phyloP scores from a whole-genome alignment of 1,139 yeast genomes.

The Candida sanyaensis region DNA sequence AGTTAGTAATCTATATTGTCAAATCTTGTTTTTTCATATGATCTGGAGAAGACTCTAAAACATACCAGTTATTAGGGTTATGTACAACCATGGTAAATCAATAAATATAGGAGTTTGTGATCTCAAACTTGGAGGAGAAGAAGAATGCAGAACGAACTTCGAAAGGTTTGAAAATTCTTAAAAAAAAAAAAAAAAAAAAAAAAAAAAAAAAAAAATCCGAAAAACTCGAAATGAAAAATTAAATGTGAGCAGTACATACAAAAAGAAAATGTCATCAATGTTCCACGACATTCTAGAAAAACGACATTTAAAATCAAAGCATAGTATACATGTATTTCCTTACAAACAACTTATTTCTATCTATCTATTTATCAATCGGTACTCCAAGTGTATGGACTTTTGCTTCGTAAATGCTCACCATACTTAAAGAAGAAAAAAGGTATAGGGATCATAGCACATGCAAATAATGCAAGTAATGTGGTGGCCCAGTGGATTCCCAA shows the following conservation, averaged over 20 bases:
- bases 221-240: slow-evolving; percentile 1
- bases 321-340: not conserved
- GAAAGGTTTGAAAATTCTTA: not conserved
- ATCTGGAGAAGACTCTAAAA: slow-evolving; percentile 12
- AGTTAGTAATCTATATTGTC: slow-evolving; percentile 19
- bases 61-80: slow-evolving; percentile 82
- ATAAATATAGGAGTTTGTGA: not conserved
- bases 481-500: slow-evolving; percentile 46
- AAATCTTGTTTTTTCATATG: not conserved
- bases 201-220: slow-evolving; percentile 2
- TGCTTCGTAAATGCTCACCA: slow-evolving; percentile 32
- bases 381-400: slow-evolving; percentile 27
- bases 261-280: not conserved
- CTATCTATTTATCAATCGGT: slow-evolving; percentile 4
- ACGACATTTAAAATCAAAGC: not conserved
- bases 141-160: not conserved
- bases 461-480: slow-evolving; percentile 36
- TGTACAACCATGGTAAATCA: slow-evolving; percentile 62
- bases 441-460: slow-evolving; percentile 34
- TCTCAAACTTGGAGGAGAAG: not conserved
- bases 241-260: no score
- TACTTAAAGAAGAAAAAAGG: slow-evolving; percentile 37
- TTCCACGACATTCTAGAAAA: slow-evolving; percentile 9
- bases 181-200: slow-evolving; percentile 1
- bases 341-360: not conserved